phyloP scores from a whole-genome alignment of 495 filamentous ascomycete genomes.

The Neurospora sp. region DNA sequence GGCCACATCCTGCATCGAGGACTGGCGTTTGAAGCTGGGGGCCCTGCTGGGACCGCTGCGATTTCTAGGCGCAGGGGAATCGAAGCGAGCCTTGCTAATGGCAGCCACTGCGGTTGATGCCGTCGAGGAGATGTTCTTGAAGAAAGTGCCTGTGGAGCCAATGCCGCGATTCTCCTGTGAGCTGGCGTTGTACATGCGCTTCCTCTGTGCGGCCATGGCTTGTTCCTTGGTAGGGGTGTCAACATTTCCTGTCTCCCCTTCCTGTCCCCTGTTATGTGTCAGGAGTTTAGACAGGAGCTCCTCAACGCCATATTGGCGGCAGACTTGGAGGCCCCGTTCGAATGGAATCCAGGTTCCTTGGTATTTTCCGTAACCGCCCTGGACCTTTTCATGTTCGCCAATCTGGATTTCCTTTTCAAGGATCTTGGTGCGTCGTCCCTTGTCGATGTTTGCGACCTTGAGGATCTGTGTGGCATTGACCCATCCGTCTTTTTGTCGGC shows the following conservation, averaged over 20 bases:
- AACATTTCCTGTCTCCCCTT: slow-evolving; percentile 56
- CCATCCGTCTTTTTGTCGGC: slow-evolving; percentile 81
- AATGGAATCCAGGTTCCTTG: slow-evolving; percentile 98
- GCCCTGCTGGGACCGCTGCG: slow-evolving; percentile 37
- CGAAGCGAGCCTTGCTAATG: slow-evolving; percentile 89
- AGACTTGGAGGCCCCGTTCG: slow-evolving; percentile 81
- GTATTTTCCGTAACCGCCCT: slow-evolving; percentile 97
- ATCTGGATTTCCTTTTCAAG: slow-evolving; percentile 94
- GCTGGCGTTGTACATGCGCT: slow-evolving; percentile 73
- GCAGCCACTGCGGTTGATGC: slow-evolving; percentile 87
- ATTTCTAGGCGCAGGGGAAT: slow-evolving; percentile 66
- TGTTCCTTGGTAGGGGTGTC: slow-evolving; percentile 99
- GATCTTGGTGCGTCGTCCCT: slow-evolving; percentile 93
- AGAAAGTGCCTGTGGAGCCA: slow-evolving; percentile 73
- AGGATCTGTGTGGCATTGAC: slow-evolving; percentile 95
- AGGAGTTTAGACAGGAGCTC: slow-evolving; percentile 75
- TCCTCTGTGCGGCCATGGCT: slow-evolving; percentile 94
- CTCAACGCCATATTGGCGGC: slow-evolving; percentile 87
- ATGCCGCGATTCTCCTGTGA: slow-evolving; percentile 53
- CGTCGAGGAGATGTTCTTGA: slow-evolving; percentile 89
- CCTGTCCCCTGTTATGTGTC: slow-evolving; percentile 77
- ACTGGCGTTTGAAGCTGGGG: slow-evolving; percentile 44
- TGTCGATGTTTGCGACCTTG: slow-evolving; percentile 93
- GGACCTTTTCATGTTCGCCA: slow-evolving; percentile 95
- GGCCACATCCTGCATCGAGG: slow-evolving; percentile 50